Conservation (phyloP, 345 rosid genomes). For the Odontarrhena argentea region DNA sequence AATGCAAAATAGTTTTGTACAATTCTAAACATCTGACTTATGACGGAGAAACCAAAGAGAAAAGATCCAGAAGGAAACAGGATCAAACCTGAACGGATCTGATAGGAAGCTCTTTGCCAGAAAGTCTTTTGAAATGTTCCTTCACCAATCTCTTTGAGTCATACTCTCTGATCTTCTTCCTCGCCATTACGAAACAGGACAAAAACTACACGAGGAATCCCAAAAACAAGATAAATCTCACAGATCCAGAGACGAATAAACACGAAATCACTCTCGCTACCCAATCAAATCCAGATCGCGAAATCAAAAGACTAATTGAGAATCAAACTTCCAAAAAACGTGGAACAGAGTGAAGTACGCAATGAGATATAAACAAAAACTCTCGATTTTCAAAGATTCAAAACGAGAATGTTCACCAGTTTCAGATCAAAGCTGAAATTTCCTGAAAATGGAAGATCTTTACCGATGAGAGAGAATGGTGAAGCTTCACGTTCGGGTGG, state of each 20-base stretch:
- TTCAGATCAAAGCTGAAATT: slow-evolving; percentile 3
- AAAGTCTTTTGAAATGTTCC: slow-evolving; percentile 86
- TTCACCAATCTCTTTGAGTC: slow-evolving; percentile 94
- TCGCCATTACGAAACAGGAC: slow-evolving; percentile 62
- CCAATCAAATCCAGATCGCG: not conserved
- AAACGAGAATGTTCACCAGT: slow-evolving; percentile 6
- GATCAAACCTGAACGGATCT: slow-evolving; percentile 75
- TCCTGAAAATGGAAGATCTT: slow-evolving; percentile 23
- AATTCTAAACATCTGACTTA: not conserved
- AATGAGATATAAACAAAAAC: not conserved
- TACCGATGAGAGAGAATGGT: slow-evolving; percentile 28
- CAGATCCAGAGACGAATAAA: slow-evolving; percentile 12
- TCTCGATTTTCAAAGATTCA: not conserved
- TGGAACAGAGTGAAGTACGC: not conserved
- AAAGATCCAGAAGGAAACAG: not conserved
- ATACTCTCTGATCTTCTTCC: slow-evolving; percentile 99
- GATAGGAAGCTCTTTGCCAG: slow-evolving; percentile 73
- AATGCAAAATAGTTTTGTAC: not conserved
- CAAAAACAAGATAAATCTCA: not conserved
- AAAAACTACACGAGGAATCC: not conserved
- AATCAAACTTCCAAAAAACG: not conserved
- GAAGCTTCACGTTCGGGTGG: slow-evolving; percentile 10
- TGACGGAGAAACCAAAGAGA: slow-evolving; percentile 34
- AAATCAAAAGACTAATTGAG: not conserved
- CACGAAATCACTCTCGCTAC: not conserved